These are phyloP conservation scores for Sporothrix schenckii DNA, from an alignment of 2,329 filamentous ascomycete species.

Conservation along the genomic window DNA sequence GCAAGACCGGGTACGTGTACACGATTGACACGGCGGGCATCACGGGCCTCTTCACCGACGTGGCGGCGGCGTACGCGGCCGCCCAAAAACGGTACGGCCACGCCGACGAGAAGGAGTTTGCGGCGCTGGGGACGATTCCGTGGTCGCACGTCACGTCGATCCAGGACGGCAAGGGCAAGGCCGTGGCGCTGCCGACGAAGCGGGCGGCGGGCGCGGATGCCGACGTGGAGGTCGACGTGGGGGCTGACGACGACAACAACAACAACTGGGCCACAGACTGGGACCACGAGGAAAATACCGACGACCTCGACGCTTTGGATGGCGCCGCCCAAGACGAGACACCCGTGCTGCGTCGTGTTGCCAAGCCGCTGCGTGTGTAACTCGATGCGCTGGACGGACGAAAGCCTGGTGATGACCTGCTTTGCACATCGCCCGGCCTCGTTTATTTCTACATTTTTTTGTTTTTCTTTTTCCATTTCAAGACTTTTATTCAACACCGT, in stretches of 20 bases:
- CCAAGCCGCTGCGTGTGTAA: conserved; percentile 15
- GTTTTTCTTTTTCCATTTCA: too few species aligned
- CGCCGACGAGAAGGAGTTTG: neutral
- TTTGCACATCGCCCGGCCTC: neutral
- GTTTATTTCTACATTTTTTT: neutral
- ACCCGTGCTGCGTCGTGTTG: neutral
- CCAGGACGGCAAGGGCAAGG: neutral
- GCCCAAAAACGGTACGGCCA: neutral
- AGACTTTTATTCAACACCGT: neutral
- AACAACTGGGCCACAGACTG: neutral
- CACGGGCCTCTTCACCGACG: neutral
- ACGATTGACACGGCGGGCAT: neutral
- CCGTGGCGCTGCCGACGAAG: neutral
- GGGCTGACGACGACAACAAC: neutral
- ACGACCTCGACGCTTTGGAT: neutral
- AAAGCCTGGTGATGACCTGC: neutral
- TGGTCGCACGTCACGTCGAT: neutral
- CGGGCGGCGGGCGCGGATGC: neutral
- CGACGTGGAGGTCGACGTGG: too few species aligned
- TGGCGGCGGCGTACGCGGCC: neutral
- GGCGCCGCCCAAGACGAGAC: neutral
- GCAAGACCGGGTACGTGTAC: neutral
- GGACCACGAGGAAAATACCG: neutral
- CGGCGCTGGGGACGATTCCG: neutral
- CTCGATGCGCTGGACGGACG: neutral